Conservation (phyloP, 352 stramenopile genomes). For the Aphanomyces euteiches region DNA sequence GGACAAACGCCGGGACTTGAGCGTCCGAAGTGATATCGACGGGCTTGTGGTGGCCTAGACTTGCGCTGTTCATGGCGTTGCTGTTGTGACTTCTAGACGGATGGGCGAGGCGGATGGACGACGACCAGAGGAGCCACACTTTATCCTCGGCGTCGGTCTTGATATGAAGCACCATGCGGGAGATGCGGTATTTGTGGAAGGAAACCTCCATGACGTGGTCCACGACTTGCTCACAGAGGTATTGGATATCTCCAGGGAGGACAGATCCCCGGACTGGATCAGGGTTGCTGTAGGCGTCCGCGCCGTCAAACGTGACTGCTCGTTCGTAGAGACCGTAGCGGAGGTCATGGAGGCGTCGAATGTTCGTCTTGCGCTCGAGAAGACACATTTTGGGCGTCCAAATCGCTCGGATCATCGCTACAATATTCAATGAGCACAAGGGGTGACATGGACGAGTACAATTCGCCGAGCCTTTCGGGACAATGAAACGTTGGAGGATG, state of each 20-base stretch:
- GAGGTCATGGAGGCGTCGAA: constrained; percentile 85
- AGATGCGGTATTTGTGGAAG: constrained; percentile 90
- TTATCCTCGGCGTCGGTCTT: constrained; percentile 91
- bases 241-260: constrained; percentile 85
- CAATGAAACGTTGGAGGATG: constrained; percentile 93
- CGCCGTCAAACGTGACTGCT: constrained; percentile 92
- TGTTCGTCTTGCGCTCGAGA: constrained; percentile 89
- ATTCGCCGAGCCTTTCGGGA: constrained; percentile 89
- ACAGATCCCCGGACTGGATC: constrained; percentile 89
- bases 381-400: constrained; percentile 96
- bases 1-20: constrained; percentile 56
- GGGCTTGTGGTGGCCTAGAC: constrained; percentile 33
- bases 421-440: background rate
- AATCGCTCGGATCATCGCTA: constrained; percentile 79
- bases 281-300: constrained; percentile 79
- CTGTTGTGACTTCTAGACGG: background rate
- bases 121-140: constrained; percentile 94
- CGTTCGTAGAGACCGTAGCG: constrained; percentile 92
- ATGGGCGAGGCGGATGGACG: constrained; percentile 74
- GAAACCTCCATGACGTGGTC: constrained; percentile 90
- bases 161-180: constrained; percentile 93
- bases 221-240: constrained; percentile 90
- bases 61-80: background rate
- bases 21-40: constrained; percentile 66
- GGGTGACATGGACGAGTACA: constrained; percentile 28